These are phyloP conservation scores for Byssoonygena ceratinophila DNA, from an alignment of 2,329 filamentous ascomycete species.

Conservation along the genomic window DNA sequence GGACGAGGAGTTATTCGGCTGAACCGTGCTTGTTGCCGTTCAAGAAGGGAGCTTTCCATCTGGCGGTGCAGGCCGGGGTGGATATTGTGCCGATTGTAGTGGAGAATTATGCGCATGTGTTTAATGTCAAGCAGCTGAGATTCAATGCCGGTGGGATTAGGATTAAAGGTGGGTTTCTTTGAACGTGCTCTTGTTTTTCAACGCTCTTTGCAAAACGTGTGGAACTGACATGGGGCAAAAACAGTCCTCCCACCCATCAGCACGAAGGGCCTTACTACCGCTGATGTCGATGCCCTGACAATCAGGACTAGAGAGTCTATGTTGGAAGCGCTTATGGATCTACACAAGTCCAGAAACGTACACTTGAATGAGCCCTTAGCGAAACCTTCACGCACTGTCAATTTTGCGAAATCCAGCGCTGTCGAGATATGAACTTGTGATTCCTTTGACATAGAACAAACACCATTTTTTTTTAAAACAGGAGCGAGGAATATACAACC, in stretches of 20 bases:
- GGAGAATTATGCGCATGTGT: conserved; percentile 66
- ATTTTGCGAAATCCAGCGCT: not conserved
- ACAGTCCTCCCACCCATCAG: conserved; percentile 69
- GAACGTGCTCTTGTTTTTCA: too few species aligned
- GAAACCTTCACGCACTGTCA: not conserved
- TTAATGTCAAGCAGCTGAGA: conserved; percentile 52
- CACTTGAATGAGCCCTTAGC: not conserved
- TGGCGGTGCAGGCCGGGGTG: conserved; percentile 86
- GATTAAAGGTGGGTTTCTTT: conserved; percentile 60
- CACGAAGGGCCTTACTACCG: conserved; percentile 59
- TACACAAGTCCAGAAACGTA: conserved; percentile 24
- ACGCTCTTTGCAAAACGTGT: too few species aligned
- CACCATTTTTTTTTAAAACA: not conserved
- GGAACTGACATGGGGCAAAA: not conserved
- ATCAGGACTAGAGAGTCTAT: conserved; percentile 61
- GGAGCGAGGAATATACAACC: not conserved
- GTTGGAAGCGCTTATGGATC: conserved; percentile 48
- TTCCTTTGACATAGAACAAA: not conserved
- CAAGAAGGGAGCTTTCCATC: conserved; percentile 97
- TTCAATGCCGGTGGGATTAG: conserved; percentile 63
- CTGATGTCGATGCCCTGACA: conserved; percentile 67
- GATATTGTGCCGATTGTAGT: conserved; percentile 79
- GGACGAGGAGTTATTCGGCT: conserved; percentile 78
- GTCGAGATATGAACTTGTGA: not conserved
- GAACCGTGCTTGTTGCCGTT: conserved; percentile 80